These are phyloP conservation scores for Tulasnella sp. DNA, from an alignment of 768 basidiomycete species.

Conservation along the genomic window DNA sequence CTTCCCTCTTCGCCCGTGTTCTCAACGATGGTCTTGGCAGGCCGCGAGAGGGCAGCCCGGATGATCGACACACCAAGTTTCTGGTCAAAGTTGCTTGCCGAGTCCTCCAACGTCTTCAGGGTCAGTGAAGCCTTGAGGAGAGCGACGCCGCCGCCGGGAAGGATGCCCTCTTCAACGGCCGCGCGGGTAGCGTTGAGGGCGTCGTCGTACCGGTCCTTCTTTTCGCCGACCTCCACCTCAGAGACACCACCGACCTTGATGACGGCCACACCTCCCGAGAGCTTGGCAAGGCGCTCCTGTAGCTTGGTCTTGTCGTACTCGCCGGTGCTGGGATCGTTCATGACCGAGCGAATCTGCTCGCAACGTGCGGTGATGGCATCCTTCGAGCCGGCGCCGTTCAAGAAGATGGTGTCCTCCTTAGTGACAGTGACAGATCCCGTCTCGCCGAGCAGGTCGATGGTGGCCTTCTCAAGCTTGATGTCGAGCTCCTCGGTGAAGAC, in stretches of 20 bases:
- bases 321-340: slow-evolving; percentile 70
- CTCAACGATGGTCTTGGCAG: slow-evolving; percentile 75
- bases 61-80: slow-evolving; percentile 91
- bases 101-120: slow-evolving; percentile 54
- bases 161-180: slow-evolving; percentile 96
- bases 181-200: slow-evolving; percentile 97
- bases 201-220: slow-evolving; percentile 98
- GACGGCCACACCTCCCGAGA: slow-evolving; percentile 92
- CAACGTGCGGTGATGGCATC: slow-evolving; percentile 82
- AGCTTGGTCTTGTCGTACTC: slow-evolving; percentile 93
- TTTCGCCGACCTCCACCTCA: slow-evolving; percentile 96
- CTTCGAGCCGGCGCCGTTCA: slow-evolving; percentile 90
- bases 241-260: slow-evolving; percentile 91
- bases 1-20: slow-evolving; percentile 92
- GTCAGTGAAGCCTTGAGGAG: slow-evolving; percentile 58
- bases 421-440: slow-evolving; percentile 89
- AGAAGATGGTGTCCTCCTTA: slow-evolving; percentile 93
- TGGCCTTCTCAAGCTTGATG: slow-evolving; percentile 90
- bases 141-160: slow-evolving; percentile 92
- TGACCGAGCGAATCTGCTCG: slow-evolving; percentile 82
- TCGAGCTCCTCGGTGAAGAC: slow-evolving; percentile 96
- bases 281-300: slow-evolving; percentile 93
- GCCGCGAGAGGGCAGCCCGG: slow-evolving; percentile 68
- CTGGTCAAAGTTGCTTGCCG: slow-evolving; percentile 79
- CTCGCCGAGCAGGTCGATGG: slow-evolving; percentile 76